phyloP scores from a whole-genome alignment of 1,284 basidiomycete species.

The Cutaneotrichosporon daszewskae region DNA sequence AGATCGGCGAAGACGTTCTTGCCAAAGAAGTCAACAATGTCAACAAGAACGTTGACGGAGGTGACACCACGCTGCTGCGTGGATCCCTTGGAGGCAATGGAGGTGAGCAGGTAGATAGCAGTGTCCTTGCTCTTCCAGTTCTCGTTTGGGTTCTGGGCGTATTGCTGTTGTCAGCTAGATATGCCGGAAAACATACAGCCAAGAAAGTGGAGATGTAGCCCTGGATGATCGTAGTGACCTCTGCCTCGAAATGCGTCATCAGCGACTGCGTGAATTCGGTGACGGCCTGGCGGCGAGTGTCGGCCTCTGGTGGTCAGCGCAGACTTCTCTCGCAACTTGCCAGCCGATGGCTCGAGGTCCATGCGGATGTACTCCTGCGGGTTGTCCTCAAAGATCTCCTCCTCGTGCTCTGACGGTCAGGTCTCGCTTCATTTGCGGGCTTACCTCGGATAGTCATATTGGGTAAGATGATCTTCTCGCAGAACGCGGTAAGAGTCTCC shows the following conservation, averaged over 20 bases:
- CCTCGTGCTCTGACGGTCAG: conserved; percentile 62
- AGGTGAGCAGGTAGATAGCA: conserved; percentile 89
- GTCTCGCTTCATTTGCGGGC: too few species aligned
- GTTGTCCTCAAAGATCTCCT: conserved; percentile 96
- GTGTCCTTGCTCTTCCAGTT: conserved; percentile 95
- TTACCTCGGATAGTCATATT: conserved; percentile 74
- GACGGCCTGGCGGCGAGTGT: conserved; percentile 84
- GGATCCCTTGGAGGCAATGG: conserved; percentile 79
- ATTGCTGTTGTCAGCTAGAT: conserved; percentile 41
- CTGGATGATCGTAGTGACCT: conserved; percentile 79
- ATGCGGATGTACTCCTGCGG: conserved; percentile 91
- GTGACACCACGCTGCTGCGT: conserved; percentile 87
- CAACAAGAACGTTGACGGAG: conserved; percentile 82
- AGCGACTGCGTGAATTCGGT: conserved; percentile 87
- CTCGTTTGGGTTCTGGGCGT: conserved; percentile 55
- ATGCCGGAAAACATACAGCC: conserved; percentile 50
- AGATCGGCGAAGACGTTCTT: conserved; percentile 85
- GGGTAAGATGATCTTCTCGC: conserved; percentile 86
- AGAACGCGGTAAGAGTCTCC: conserved; percentile 74
- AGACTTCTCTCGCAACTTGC: too few species aligned
- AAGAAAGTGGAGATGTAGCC: conserved; percentile 75
- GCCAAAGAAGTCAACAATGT: conserved; percentile 93
- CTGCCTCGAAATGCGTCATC: conserved; percentile 69
- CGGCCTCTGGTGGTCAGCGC: conserved; percentile 53
- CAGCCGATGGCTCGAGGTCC: conserved; percentile 61